These are phyloP conservation scores for Meredithiella fracta DNA, from an alignment of 2,329 filamentous ascomycete genomes.

Conservation along the genomic window DNA sequence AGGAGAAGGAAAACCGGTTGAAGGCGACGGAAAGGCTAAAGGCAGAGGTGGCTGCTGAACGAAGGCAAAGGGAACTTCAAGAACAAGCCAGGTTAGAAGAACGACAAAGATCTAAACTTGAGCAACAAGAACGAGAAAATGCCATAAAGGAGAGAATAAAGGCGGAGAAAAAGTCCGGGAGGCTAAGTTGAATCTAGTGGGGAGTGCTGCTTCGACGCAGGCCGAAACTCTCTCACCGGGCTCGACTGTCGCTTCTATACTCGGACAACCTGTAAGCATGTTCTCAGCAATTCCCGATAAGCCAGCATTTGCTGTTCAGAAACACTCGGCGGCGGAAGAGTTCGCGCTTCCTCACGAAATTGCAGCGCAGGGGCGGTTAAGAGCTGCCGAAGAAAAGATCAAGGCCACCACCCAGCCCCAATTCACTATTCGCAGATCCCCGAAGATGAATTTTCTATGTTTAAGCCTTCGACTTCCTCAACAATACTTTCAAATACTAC, in stretches of 20 bases:
- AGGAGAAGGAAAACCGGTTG: not conserved
- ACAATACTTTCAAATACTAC: not conserved
- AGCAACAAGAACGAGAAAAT: no score
- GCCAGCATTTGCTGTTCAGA: slow-evolving; percentile 1
- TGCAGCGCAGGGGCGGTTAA: not conserved
- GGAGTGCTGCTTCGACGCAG: no score
- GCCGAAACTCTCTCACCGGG: not conserved
- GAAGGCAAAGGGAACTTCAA: not conserved
- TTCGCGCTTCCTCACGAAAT: slow-evolving; percentile 6
- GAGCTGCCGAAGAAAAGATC: no score
- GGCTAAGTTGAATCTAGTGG: not conserved
- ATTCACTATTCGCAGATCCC: not conserved
- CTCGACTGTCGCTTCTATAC: not conserved
- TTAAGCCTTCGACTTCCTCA: not conserved
- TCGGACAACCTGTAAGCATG: not conserved
- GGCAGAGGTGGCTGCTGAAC: not conserved
- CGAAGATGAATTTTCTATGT: slow-evolving; percentile 3
- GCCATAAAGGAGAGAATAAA: no score
- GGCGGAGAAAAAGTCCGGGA: not conserved
- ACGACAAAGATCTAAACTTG: no score
- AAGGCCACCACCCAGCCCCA: not conserved
- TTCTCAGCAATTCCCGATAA: not conserved
- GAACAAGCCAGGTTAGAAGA: not conserved
- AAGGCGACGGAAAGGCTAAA: not conserved
- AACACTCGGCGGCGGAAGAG: not conserved